Evolutionary conservation across 139 green algal species (phyloP), one percentile per base, ranked within the genome.

Genomic region (Tetraselmis chui): DNA sequence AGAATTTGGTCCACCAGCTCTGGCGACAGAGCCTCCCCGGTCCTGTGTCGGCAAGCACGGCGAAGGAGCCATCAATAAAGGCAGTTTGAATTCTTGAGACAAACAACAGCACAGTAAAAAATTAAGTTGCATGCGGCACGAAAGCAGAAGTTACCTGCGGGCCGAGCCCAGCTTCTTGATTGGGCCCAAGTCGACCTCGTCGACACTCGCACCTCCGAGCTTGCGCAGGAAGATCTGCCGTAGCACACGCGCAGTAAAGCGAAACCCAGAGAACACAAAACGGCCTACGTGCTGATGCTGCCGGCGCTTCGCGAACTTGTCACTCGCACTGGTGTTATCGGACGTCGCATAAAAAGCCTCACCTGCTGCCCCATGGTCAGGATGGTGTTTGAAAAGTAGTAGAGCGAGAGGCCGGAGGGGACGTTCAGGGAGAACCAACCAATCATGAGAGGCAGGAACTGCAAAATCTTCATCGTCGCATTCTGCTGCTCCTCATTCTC

Each of bases 341-440:
- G 25, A 31, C 28, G 1, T 23, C 31, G 28, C 2, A 29, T 29
- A 75, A 25, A 75, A 75, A 11, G n/a, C n/a, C 29, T 26, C 78
- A 95, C 89, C 84, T 95, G 91, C 59, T 91, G 85, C 1, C 81
- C 78, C 2, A 84, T 90, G 31, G 92, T 94, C 28, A 98, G 78
- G 1, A 92, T 77, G 26, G 91, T 96, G 87, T 98, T 98, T 76
- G 86, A 82, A 24, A 98, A 91, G 89, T 97, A 98, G 89, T 98
- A 98, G 29, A 98, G 88, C 31, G 89, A 88, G 31, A 98, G 90
- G 23, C 94, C 95, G 24, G 85, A 88, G 11, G 95, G 95, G 45
- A 98, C 89, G 83, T 95, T 95, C 31, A 98, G 89, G 11, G 93
- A 82, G 85, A 98, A 98, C 86, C 88, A 98, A 79, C 93, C 94